A percentile compares a stretch with the other conserved stretches of the same genome.
phyloP scores from a whole-genome alignment of 179 eudicot genomes.

The Carnegiea gigantea region DNA sequence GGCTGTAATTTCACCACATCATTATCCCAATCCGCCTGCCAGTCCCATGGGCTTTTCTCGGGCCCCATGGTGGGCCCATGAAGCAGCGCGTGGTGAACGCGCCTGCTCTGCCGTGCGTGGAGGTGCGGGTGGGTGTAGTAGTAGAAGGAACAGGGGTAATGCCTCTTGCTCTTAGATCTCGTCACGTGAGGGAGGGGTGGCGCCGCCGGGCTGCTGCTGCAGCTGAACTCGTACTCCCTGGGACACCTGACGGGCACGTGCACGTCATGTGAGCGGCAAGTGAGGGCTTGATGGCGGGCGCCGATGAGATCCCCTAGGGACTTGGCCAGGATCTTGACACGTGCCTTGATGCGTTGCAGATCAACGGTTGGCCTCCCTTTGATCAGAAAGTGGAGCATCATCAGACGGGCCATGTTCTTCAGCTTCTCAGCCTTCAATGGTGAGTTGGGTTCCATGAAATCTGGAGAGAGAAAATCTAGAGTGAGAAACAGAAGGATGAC shows the following conservation, averaged over 20 bases:
- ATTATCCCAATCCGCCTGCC: not conserved
- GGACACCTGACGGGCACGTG: conserved; percentile 27
- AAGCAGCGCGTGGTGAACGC: not conserved
- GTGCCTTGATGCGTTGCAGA: conserved; percentile 24
- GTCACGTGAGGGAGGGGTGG: conserved; percentile 10
- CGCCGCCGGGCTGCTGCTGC: conserved; percentile 29
- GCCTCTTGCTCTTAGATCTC: conserved; percentile 29
- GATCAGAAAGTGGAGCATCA: not conserved
- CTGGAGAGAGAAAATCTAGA: not conserved
- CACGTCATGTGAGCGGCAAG: conserved; percentile 32
- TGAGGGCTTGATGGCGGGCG: conserved; percentile 19
- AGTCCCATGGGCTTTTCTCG: conserved; percentile 11
- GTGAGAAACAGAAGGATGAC: not conserved
- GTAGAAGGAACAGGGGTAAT: conserved; percentile 7
- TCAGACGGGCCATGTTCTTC: conserved; percentile 9
- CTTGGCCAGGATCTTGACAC: conserved; percentile 22
- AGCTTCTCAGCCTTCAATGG: conserved; percentile 3
- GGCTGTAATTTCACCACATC: conserved; percentile 10
- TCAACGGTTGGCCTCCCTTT: conserved; percentile 17
- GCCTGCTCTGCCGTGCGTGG: not conserved
- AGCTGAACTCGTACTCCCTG: conserved; percentile 35
- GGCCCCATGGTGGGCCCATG: not conserved
- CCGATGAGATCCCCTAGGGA: conserved; percentile 23
- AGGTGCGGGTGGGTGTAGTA: conserved; percentile 5
- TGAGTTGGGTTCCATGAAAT: not conserved